Evolutionary conservation across 2,329 filamentous ascomycete genomes (phyloP).

Genomic region (Alternaria triticina): DNA sequence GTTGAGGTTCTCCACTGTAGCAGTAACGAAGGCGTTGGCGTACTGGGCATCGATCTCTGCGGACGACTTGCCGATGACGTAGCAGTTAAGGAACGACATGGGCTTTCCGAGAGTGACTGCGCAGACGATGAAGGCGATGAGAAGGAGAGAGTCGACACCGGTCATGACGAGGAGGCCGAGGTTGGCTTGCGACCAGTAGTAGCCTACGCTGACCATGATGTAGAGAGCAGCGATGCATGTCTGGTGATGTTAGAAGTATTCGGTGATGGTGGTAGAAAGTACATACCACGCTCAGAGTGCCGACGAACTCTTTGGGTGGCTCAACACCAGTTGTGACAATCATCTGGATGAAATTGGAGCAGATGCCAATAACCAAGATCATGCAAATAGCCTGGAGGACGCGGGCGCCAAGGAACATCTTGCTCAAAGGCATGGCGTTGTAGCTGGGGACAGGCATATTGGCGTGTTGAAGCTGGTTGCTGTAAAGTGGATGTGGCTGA

Average conservation of each 20-base stretch:
- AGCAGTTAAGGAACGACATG: constrained; percentile 78
- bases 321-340: constrained; percentile 71
- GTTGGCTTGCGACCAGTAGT: constrained; percentile 80
- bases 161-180: constrained; percentile 77
- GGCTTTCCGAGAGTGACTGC: constrained; percentile 80
- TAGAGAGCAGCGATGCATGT: constrained; percentile 81
- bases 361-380: constrained; percentile 78
- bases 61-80: constrained; percentile 56
- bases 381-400: constrained; percentile 74
- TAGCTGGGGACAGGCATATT: constrained; percentile 65
- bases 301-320: constrained; percentile 76
- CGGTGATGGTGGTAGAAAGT: neutral
- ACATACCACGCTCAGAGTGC: constrained; percentile 80
- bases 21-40: constrained; percentile 61
- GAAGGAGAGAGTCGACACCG: constrained; percentile 69
- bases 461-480: constrained; percentile 25
- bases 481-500: constrained; percentile 21
- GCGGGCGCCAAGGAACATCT: constrained; percentile 77
- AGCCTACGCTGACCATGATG: constrained; percentile 70
- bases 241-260: constrained; percentile 54
- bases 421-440: constrained; percentile 71
- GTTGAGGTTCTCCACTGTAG: constrained; percentile 59
- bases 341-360: constrained; percentile 79
- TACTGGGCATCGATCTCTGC: constrained; percentile 54
- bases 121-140: constrained; percentile 79